phyloP scores from a whole-genome alignment of 1,139 yeast genomes.

The Hanseniaspora uvarum region DNA sequence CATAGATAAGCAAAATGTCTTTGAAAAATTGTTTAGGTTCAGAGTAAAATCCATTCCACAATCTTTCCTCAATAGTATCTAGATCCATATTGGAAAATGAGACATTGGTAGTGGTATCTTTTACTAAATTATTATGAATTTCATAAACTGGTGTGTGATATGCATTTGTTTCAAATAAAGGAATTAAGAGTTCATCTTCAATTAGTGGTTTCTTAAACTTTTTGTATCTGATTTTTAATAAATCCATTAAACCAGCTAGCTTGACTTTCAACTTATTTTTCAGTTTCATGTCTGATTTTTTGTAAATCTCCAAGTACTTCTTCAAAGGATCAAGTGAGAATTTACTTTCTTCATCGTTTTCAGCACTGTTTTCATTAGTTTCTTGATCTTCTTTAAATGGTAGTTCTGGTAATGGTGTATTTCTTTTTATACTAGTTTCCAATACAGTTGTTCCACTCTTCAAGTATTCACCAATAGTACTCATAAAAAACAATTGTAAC shows the following conservation, averaged over 20 bases:
- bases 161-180: conserved; percentile 56
- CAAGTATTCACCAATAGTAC: conserved; percentile 45
- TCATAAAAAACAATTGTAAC: conserved; percentile 45
- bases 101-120: conserved; percentile 65
- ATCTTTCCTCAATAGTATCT: conserved; percentile 83
- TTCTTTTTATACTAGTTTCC: conserved; percentile 34
- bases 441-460: conserved; percentile 53
- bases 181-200: conserved; percentile 63
- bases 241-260: conserved; percentile 78
- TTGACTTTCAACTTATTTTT: conserved; percentile 78
- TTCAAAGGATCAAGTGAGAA: conserved; percentile 22
- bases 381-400: conserved; percentile 21
- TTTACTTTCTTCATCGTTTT: conserved; percentile 24
- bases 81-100: conserved; percentile 78
- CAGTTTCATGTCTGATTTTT: conserved; percentile 64
- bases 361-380: conserved; percentile 26
- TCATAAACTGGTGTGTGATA: conserved; percentile 40
- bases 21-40: conserved; percentile 83
- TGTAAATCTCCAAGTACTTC: conserved; percentile 41
- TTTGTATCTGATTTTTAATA: conserved; percentile 75
- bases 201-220: conserved; percentile 82
- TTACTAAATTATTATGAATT: conserved; percentile 65
- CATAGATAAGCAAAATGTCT: conserved; percentile 74
- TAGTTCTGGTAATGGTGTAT: conserved; percentile 34
- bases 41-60: conserved; percentile 93